A percentile compares a stretch with the other conserved stretches of the same genome.
These are phyloP conservation scores for Xylaria polymorpha DNA, from an alignment of 2,329 filamentous ascomycete genomes.

Conservation along the genomic window DNA sequence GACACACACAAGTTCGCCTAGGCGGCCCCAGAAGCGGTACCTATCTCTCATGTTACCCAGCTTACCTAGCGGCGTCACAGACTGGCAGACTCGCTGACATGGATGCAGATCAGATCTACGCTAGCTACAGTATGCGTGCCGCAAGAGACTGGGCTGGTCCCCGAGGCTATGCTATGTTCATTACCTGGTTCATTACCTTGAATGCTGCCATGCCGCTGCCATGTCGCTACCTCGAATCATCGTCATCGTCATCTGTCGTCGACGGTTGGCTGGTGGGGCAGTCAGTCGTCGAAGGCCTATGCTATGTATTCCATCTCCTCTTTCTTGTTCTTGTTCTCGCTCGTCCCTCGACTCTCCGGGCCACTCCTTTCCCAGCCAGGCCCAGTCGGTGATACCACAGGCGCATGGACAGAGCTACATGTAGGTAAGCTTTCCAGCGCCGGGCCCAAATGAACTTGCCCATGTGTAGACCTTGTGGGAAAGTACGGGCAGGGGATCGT, in stretches of 20 bases:
- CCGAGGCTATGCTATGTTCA: background rate
- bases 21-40: too few species aligned
- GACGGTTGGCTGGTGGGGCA: background rate
- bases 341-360: background rate
- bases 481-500: background rate
- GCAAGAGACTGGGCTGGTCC: background rate
- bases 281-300: background rate
- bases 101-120: slow-evolving; percentile 13
- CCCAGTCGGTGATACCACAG: background rate
- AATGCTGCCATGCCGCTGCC: background rate
- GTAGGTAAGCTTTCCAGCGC: background rate
- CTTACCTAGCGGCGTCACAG: background rate
- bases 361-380: background rate
- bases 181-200: background rate
- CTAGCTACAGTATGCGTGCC: background rate
- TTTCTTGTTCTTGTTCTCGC: background rate
- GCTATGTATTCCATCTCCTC: background rate
- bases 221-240: background rate
- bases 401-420: background rate
- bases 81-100: slow-evolving; percentile 5
- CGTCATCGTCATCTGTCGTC: background rate
- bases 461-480: background rate
- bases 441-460: background rate
- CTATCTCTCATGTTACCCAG: background rate
- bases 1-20: background rate